Evolutionary conservation across 768 basidiomycete genomes (phyloP), one percentile per base, ranked within the genome.

Genomic region (Calocera cornea): DNA sequence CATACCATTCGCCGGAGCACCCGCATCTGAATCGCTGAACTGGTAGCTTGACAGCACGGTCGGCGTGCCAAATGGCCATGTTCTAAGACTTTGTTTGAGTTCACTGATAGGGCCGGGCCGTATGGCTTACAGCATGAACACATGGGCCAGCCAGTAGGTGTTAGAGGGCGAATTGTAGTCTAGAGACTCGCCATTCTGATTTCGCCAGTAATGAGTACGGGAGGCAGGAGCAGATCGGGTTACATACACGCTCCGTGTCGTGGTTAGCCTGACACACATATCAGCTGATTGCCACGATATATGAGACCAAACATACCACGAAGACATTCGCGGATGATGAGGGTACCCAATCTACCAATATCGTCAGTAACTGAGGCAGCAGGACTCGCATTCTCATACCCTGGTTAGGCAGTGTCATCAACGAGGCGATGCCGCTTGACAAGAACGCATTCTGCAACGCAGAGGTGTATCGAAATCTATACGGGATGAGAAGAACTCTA

Each of bases 121-220:
- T 2, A 44, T 17, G 3, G 17, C 74, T 22, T 49, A 75, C 72
- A 88, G 80, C 0, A 85, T 86, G 76, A 86, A 87, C 31, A 88
- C 80, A 14, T 78, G 81, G 0, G 85, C 86, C 1, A 81, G 78
- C 17, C 81, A 79, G 72, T 87, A 88, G 0, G 84, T 81, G 73
- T 88, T 87, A n/a, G 82, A 83, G 0, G 86, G 79, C 0, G 86
- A 87, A 68, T 84, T 83, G 49, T 78, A 78, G 70, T 82, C 85
- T 7, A 88, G 77, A 0, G 86, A 86, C 31, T 66, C 71, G 0
- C 83, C 83, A 65, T 79, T 81, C 86, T 80, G 60, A 1, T 8
- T 64, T 24, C 41, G 31, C 60, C n/a, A n/a, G n/a, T n/a, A n/a
- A 64, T 19, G 33, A 27, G 16, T n/a, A 31, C 27, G n/a, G 10